Conservation (phyloP, 805 yeast species). For the Ogataea henricii region DNA sequence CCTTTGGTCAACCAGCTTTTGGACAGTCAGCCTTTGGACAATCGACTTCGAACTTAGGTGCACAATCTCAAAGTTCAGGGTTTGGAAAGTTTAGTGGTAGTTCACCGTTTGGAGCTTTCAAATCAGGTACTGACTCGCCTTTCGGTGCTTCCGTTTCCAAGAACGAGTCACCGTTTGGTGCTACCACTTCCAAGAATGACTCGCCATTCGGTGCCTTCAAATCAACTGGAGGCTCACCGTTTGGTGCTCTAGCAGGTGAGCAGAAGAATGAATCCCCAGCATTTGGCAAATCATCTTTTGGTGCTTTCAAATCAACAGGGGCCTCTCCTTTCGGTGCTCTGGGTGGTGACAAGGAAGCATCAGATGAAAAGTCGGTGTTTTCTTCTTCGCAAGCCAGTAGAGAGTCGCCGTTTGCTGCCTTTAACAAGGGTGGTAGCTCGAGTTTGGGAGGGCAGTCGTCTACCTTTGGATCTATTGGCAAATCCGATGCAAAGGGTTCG, state of each 20-base stretch:
- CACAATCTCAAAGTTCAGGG: not conserved
- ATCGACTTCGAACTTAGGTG: not conserved
- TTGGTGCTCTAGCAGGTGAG: not conserved
- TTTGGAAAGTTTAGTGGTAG: constrained; percentile 2
- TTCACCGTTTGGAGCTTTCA: constrained; percentile 2
- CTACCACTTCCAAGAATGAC: too few species aligned
- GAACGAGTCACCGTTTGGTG: too few species aligned
- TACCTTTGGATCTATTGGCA: too few species aligned
- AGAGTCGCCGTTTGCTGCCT: not conserved
- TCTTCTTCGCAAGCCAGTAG: not conserved
- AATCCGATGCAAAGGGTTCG: too few species aligned
- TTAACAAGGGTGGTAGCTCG: too few species aligned
- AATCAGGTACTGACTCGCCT: too few species aligned
- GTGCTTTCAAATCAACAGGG: not conserved
- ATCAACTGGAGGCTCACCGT: not conserved
- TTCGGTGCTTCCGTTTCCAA: too few species aligned
- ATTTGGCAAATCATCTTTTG: not conserved
- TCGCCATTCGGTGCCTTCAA: constrained; percentile 3
- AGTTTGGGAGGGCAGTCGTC: too few species aligned
- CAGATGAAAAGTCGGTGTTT: not conserved
- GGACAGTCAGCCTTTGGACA: constrained; percentile 5
- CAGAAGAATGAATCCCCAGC: not conserved
- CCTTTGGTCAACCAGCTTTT: constrained; percentile 17
- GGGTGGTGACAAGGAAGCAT: not conserved
- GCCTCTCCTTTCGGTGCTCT: not conserved